These are phyloP conservation scores for Hymenoscyphus fraxineus DNA, from an alignment of 2,329 filamentous ascomycete species.

Conservation along the genomic window DNA sequence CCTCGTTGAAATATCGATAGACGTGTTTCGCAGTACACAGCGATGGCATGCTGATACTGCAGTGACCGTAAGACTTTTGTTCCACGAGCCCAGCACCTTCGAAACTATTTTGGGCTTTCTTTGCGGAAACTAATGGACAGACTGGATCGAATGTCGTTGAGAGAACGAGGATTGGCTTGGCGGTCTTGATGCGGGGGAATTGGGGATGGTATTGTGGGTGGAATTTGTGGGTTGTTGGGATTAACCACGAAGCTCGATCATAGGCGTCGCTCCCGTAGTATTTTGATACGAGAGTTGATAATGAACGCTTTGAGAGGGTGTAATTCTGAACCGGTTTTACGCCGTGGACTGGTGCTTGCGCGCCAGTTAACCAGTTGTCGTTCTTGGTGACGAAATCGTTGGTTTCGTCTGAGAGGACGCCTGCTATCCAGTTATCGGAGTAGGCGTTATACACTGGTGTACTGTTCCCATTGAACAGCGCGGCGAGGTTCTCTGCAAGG, in stretches of 20 bases:
- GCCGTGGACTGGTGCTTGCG: conserved; percentile 16
- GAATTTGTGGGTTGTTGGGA: conserved; percentile 19
- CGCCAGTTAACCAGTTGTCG: conserved; percentile 16
- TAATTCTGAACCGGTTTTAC: conserved; percentile 18
- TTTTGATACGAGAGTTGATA: conserved; percentile 4
- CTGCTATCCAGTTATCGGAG: conserved; percentile 16
- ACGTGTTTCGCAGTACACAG: conserved; percentile 26
- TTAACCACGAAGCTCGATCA: conserved; percentile 15
- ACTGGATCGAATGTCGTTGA: conserved; percentile 29
- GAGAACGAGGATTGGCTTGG: conserved; percentile 26
- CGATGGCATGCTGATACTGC: conserved; percentile 25
- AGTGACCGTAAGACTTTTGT: conserved; percentile 28
- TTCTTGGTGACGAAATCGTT: conserved; percentile 17
- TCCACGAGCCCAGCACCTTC: conserved; percentile 26
- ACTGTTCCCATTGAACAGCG: conserved; percentile 17
- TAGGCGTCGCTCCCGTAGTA: conserved; percentile 18
- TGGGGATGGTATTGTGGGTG: conserved; percentile 20
- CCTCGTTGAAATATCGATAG: conserved; percentile 24
- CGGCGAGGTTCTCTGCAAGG: conserved; percentile 19
- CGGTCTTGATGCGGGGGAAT: conserved; percentile 21
- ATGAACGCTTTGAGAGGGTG: background rate
- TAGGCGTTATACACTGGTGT: conserved; percentile 34
- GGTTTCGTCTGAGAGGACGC: conserved; percentile 15
- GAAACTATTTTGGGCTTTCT: conserved; percentile 26
- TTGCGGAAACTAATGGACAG: conserved; percentile 24